Evolutionary conservation across 2,329 filamentous ascomycete genomes (phyloP), one percentile per base, ranked within the genome.

Genomic region (Grosmannia huntii): DNA sequence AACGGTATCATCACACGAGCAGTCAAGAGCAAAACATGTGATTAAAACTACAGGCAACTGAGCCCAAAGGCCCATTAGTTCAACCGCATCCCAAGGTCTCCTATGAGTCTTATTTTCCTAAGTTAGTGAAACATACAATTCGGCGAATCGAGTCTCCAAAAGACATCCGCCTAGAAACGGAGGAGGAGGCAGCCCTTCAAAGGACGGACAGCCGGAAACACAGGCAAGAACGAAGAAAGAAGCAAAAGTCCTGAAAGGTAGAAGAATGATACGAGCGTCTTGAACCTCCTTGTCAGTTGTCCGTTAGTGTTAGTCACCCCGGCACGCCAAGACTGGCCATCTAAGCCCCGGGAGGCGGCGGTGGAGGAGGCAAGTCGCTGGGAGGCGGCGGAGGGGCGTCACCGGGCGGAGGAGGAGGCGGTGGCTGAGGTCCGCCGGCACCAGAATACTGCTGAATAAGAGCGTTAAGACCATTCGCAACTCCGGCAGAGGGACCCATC

Each of bases 391-490:
- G 69, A n/a, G 62, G 61, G 2, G 68, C 67, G 41, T 68, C 69
- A 23, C 67, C 66, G 0, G 55, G 55, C 25, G 62, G 61, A 21
- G 60, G 60, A 10, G 60, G 60, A 3, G 60, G 60, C n/a, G 62
- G 62, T 4, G 61, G 61, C 10, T 58, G 59, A 1, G 63, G 60
- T 16, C 50, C 57, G 3, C 56, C 57, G 25, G 64, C 64, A 19
- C 66, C 67, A 38, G 69, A 68, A 54, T 71, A 88, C 66, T 84
- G 83, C 68, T 86, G 82, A 64, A 87, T 84, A 60, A 89, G 74
- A 56, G 82, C 80, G 66, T 79, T 84, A 60, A 86, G 73, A 44
- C 81, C 82, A 60, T 77, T 77, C 49, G 71, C 70, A 27, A 81
- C 72, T 61, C 73, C 77, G 64, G 81, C 77, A 36, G 78, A 78